phyloP scores from a whole-genome alignment of 306 rosid species.

The Acacia acuminata region DNA sequence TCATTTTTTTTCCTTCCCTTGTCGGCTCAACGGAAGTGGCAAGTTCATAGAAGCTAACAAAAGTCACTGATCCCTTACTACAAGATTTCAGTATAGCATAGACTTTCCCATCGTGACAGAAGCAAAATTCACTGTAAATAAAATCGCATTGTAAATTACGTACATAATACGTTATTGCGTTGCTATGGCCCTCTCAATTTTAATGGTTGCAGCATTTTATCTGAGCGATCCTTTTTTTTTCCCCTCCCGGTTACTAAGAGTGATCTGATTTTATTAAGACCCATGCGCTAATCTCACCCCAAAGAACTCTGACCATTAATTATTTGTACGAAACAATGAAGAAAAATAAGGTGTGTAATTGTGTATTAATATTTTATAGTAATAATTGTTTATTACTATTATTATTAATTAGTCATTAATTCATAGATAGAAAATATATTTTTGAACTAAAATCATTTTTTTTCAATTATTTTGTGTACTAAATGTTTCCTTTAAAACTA shows the following conservation, averaged over 20 bases:
- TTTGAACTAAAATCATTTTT: background rate
- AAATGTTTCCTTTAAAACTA: background rate
- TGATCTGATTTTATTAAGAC: too few relatives aligned
- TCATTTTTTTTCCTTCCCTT: background rate
- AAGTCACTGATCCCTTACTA: conserved; percentile 30
- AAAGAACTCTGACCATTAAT: too few relatives aligned
- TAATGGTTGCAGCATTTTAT: background rate
- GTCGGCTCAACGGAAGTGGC: background rate
- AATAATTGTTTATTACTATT: too few relatives aligned
- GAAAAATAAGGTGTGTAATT: too few relatives aligned
- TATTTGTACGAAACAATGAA: too few relatives aligned
- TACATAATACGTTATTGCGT: background rate
- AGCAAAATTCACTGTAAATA: background rate
- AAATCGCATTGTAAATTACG: conserved; percentile 5
- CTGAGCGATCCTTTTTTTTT: too few relatives aligned
- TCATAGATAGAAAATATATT: background rate
- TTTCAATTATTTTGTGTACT: background rate
- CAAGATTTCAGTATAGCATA: background rate
- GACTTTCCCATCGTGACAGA: background rate
- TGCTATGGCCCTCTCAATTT: background rate
- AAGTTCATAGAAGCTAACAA: conserved; percentile 33
- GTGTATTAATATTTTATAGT: background rate
- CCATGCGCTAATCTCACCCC: too few relatives aligned
- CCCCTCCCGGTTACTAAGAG: too few relatives aligned
- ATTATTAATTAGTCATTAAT: too few relatives aligned